phyloP scores from a whole-genome alignment of 306 rosid species.

The Alnus glutinosa region DNA sequence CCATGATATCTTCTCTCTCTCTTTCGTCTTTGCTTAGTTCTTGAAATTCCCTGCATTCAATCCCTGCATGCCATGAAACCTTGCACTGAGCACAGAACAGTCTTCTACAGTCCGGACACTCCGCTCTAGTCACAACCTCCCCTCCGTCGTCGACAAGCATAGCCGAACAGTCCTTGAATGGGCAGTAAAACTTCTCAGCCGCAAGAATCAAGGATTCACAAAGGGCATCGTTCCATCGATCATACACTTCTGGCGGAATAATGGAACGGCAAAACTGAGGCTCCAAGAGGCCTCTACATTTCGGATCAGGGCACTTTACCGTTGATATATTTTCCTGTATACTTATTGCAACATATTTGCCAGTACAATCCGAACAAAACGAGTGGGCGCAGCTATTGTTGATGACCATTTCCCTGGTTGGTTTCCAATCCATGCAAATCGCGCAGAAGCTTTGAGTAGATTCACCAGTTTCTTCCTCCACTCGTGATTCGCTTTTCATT shows the following conservation, averaged over 20 bases:
- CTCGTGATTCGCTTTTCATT: not conserved
- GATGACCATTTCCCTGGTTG: constrained; percentile 38
- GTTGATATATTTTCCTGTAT: constrained; percentile 42
- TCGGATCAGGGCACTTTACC: constrained; percentile 56
- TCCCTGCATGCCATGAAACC: constrained; percentile 58
- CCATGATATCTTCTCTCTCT: constrained; percentile 47
- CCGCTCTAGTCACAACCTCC: constrained; percentile 44
- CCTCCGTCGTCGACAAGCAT: constrained; percentile 45
- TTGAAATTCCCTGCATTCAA: constrained; percentile 47
- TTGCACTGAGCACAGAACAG: constrained; percentile 63
- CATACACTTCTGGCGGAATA: constrained; percentile 52
- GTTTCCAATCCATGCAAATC: constrained; percentile 59
- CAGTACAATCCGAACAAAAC: constrained; percentile 49
- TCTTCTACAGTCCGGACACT: constrained; percentile 53
- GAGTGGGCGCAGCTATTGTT: constrained; percentile 47
- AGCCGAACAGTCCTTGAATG: constrained; percentile 55
- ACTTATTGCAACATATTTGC: constrained; percentile 43
- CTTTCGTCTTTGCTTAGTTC: constrained; percentile 18
- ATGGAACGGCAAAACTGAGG: constrained; percentile 36
- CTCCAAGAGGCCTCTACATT: constrained; percentile 47
- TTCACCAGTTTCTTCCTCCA: constrained; percentile 10
- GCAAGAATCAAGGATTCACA: constrained; percentile 46
- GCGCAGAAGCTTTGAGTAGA: constrained; percentile 38
- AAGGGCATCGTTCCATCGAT: constrained; percentile 55
- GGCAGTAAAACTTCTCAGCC: constrained; percentile 49